Evolutionary conservation across 1,284 basidiomycete genomes (phyloP).

Genomic region (Pascua sp.): DNA sequence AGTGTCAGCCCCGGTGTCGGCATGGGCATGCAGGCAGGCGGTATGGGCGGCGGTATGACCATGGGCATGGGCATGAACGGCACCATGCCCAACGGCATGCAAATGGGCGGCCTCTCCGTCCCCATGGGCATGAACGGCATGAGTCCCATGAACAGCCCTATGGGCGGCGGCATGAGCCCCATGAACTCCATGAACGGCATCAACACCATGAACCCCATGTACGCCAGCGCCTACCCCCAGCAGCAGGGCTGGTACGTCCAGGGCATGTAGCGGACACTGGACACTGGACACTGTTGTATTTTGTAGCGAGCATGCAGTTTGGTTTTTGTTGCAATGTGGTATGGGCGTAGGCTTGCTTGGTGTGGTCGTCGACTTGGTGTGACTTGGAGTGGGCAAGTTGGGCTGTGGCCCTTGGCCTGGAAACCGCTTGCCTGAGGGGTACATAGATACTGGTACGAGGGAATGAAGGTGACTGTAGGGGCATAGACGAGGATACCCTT

Average conservation of each 20-base stretch:
- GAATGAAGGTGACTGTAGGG: too few relatives aligned
- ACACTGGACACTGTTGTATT: too few relatives aligned
- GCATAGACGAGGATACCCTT: too few relatives aligned
- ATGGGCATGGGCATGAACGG: conserved; percentile 8
- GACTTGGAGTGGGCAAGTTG: too few relatives aligned
- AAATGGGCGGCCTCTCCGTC: background rate
- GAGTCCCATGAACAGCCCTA: background rate
- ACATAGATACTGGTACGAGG: too few relatives aligned
- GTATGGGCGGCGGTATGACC: background rate
- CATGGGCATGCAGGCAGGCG: conserved; percentile 5
- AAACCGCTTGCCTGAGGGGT: too few relatives aligned
- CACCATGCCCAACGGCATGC: background rate
- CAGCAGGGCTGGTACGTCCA: background rate
- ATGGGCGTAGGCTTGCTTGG: too few relatives aligned
- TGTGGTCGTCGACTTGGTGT: too few relatives aligned
- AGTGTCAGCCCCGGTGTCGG: conserved; percentile 1
- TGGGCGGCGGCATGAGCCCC: conserved; percentile 1
- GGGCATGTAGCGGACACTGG: background rate
- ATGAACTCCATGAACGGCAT: background rate
- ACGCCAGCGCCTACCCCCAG: too few relatives aligned
- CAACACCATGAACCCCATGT: background rate
- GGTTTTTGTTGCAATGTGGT: too few relatives aligned
- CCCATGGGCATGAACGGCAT: conserved; percentile 5
- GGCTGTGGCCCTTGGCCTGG: too few relatives aligned
- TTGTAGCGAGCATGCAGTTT: too few relatives aligned